Percentiles rank a stretch among this genome's conserved stretches.
Conservation (phyloP, 805 yeast species). For the Lachancea cidri region DNA sequence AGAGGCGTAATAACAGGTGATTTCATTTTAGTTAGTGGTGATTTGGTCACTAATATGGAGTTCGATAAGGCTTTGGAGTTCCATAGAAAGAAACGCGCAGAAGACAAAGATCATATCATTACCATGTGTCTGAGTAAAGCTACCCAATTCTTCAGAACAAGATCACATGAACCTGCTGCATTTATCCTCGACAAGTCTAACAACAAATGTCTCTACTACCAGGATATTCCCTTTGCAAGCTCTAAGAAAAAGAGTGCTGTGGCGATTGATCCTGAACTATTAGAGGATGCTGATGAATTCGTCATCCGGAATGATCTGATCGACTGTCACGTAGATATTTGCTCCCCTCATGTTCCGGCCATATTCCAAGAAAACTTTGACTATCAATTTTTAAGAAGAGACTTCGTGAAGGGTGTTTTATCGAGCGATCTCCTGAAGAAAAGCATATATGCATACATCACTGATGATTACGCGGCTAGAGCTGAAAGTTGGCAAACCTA, state of each 20-base stretch:
- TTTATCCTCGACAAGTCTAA: constrained; percentile 73
- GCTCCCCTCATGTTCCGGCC: constrained; percentile 91
- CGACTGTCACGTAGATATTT: constrained; percentile 94
- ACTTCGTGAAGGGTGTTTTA: constrained; percentile 85
- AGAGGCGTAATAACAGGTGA: constrained; percentile 88
- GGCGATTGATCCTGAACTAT: constrained; percentile 75
- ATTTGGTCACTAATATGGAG: constrained; percentile 89
- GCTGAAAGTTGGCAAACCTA: constrained; percentile 95
- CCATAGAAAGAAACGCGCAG: constrained; percentile 64
- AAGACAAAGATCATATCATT: constrained; percentile 85
- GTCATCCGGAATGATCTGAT: constrained; percentile 85
- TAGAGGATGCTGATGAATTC: constrained; percentile 69
- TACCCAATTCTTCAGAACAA: constrained; percentile 74
- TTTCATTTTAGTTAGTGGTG: constrained; percentile 86
- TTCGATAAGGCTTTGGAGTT: constrained; percentile 64
- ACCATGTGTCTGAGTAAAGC: constrained; percentile 92
- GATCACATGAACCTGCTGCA: constrained; percentile 81
- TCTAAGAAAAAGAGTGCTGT: constrained; percentile 46
- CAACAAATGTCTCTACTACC: constrained; percentile 77
- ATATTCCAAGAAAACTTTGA: constrained; percentile 95
- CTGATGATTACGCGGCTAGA: constrained; percentile 84
- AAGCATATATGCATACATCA: constrained; percentile 81
- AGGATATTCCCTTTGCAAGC: constrained; percentile 56
- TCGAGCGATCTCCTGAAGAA: constrained; percentile 87
- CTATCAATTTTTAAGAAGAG: constrained; percentile 78